Percentiles rank a stretch among this genome's conserved stretches.
phyloP scores from a whole-genome alignment of 345 rosid species.

The Isatis tinctoria region DNA sequence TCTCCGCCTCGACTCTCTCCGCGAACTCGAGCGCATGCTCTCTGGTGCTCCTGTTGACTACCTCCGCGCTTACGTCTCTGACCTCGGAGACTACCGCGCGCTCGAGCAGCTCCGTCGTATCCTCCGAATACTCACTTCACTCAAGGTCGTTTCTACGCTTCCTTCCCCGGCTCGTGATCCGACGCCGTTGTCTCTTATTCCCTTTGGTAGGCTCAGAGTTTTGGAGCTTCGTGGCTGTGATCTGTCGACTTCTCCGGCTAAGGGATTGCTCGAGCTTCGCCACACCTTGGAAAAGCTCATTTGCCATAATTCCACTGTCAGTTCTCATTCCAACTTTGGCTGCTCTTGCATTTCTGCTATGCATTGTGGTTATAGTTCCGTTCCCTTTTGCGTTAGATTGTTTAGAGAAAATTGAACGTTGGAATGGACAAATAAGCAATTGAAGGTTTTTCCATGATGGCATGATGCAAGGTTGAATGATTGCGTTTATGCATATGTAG shows the following conservation, averaged over 20 bases:
- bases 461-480: no score
- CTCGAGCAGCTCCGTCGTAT: constrained; percentile 92
- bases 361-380: neutral
- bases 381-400: neutral
- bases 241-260: constrained; percentile 89
- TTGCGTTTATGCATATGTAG: neutral
- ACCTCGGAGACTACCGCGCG: constrained; percentile 92
- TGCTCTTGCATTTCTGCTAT: neutral
- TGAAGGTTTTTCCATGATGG: no score
- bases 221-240: constrained; percentile 90
- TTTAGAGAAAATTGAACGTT: no score
- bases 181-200: constrained; percentile 73
- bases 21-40: constrained; percentile 79
- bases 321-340: constrained; percentile 21
- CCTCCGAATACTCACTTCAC: constrained; percentile 67
- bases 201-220: constrained; percentile 71
- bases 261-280: constrained; percentile 78
- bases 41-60: constrained; percentile 90
- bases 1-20: constrained; percentile 83
- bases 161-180: constrained; percentile 78
- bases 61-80: constrained; percentile 91
- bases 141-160: constrained; percentile 75
- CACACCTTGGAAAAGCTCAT: constrained; percentile 84
- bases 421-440: no score
- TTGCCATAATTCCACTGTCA: constrained; percentile 93